These are phyloP conservation scores for Auriculariales sp. DNA, from an alignment of 768 basidiomycete species.

Conservation along the genomic window DNA sequence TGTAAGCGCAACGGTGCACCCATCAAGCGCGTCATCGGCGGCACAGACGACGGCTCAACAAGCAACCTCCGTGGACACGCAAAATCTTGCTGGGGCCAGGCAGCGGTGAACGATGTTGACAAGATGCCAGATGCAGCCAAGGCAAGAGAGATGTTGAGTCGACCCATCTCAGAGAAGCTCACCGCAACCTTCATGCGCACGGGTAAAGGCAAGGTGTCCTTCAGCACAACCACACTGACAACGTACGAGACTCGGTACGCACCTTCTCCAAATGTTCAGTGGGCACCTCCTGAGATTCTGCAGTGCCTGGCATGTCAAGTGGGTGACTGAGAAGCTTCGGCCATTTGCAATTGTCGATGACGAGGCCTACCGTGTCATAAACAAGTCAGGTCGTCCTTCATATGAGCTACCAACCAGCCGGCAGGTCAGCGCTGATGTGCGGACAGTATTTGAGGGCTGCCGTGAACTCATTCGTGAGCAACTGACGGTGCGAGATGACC, in stretches of 20 bases:
- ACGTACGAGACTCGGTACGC: conserved; percentile 12
- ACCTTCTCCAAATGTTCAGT: no score
- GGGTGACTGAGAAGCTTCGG: conserved; percentile 19
- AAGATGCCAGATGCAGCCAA: not conserved
- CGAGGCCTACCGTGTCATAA: conserved; percentile 15
- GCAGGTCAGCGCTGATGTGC: conserved; percentile 20
- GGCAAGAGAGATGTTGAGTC: conserved; percentile 1
- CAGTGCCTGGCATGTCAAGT: conserved; percentile 19
- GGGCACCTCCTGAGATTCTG: not conserved
- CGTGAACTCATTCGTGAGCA: conserved; percentile 14
- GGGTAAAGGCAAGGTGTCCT: conserved; percentile 18
- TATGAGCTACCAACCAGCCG: conserved; percentile 19
- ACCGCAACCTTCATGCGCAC: conserved; percentile 14
- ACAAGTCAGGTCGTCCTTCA: conserved; percentile 19
- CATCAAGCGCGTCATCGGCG: conserved; percentile 13
- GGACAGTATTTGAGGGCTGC: conserved; percentile 14
- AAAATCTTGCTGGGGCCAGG: conserved; percentile 19
- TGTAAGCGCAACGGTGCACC: conserved; percentile 9
- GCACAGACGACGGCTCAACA: conserved; percentile 15
- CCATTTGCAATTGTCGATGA: conserved; percentile 23
- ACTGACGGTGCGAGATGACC: conserved; percentile 11
- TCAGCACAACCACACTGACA: conserved; percentile 15
- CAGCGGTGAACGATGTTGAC: conserved; percentile 10
- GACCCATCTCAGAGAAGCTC: conserved; percentile 9
- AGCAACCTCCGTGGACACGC: conserved; percentile 16